Percentiles rank a stretch among this genome's conserved stretches.
Conservation (phyloP, 192 early-diverging fungal genomes). For the Lobosporangium transversale region DNA sequence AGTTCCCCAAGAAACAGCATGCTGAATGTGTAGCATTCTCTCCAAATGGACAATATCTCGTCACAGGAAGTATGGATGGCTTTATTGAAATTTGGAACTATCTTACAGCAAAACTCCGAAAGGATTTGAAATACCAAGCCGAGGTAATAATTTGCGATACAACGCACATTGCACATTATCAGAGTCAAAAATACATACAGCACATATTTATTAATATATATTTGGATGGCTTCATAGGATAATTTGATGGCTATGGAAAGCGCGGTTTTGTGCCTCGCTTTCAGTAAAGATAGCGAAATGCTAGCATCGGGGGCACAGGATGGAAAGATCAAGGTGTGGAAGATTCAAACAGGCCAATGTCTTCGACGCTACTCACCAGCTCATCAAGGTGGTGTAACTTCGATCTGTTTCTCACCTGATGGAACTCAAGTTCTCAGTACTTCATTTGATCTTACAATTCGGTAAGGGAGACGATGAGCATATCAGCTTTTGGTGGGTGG, state of each 20-base stretch:
- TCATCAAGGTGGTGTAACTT: constrained; percentile 86
- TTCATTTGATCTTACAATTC: constrained; percentile 81
- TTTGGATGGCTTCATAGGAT: constrained; percentile 61
- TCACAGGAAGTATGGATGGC: constrained; percentile 91
- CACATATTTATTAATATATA: neutral
- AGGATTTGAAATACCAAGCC: constrained; percentile 90
- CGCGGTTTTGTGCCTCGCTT: constrained; percentile 80
- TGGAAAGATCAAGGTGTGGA: constrained; percentile 93
- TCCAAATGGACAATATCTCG: constrained; percentile 83
- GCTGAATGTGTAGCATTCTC: constrained; percentile 84
- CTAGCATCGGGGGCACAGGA: constrained; percentile 86
- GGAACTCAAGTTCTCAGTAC: constrained; percentile 82
- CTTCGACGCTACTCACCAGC: constrained; percentile 80
- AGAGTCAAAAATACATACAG: neutral
- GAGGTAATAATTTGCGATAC: constrained; percentile 62
- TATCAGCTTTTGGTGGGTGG: too few species aligned
- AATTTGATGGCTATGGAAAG: constrained; percentile 93
- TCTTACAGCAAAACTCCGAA: constrained; percentile 88
- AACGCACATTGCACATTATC: neutral
- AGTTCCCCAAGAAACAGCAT: constrained; percentile 92
- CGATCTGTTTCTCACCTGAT: constrained; percentile 80
- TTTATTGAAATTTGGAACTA: constrained; percentile 98
- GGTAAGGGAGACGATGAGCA: constrained; percentile 53
- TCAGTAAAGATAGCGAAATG: constrained; percentile 81
- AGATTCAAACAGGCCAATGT: constrained; percentile 77